Conservation (phyloP, 257 asterid species). For the Striga asiatica region DNA sequence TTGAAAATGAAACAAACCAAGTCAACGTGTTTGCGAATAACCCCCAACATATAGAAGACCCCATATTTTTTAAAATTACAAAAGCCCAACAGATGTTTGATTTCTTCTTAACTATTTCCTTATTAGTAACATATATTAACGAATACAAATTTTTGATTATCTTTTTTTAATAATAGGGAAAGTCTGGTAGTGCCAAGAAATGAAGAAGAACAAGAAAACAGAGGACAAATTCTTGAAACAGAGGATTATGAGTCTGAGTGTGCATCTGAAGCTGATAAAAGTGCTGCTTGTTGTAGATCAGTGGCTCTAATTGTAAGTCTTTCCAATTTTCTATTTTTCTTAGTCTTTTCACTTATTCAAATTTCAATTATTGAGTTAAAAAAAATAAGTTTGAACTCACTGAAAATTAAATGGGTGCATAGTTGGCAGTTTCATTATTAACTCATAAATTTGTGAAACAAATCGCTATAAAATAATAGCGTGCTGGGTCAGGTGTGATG, state of each 20-base stretch:
- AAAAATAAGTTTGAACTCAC: not conserved
- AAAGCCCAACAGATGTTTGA: too few relatives aligned
- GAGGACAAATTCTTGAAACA: slow-evolving; percentile 16
- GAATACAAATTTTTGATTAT: not conserved
- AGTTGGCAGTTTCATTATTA: slow-evolving; percentile 20
- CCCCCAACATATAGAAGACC: too few relatives aligned
- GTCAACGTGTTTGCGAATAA: too few relatives aligned
- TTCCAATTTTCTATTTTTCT: not conserved
- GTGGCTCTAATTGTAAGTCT: slow-evolving; percentile 61
- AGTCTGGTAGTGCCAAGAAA: slow-evolving; percentile 37
- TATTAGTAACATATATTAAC: not conserved
- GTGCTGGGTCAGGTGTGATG: too few relatives aligned
- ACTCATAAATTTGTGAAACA: slow-evolving; percentile 2
- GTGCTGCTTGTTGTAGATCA: slow-evolving; percentile 56
- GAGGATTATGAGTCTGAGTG: slow-evolving; percentile 19
- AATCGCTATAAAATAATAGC: not conserved
- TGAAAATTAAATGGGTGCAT: slow-evolving; percentile 3
- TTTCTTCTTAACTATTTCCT: too few relatives aligned
- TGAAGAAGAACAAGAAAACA: slow-evolving; percentile 24
- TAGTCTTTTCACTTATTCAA: too few relatives aligned
- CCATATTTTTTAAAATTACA: too few relatives aligned
- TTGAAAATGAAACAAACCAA: too few relatives aligned
- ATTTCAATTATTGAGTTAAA: slow-evolving; percentile 7
- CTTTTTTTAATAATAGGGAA: slow-evolving; percentile 22
- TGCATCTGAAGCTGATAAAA: slow-evolving; percentile 33